A percentile compares a stretch with the other conserved stretches of the same genome.
These are phyloP conservation scores for Chytridium lagenaria DNA, from an alignment of 371 early-diverging fungal genomes.

Conservation along the genomic window DNA sequence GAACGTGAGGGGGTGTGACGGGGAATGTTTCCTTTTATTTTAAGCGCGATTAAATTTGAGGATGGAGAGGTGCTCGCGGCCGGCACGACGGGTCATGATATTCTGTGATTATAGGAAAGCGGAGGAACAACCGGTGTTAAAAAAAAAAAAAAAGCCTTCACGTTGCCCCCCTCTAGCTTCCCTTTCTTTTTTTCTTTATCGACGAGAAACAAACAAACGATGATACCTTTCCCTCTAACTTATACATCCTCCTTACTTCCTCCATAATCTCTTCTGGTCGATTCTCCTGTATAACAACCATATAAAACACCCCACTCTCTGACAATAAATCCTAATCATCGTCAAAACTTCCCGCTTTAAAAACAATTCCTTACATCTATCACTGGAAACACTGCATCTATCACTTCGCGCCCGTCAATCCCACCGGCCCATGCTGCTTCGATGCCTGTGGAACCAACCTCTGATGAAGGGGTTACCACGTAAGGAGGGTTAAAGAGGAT, in stretches of 20 bases:
- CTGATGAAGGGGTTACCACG: slow-evolving; percentile 77
- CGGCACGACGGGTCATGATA: neutral
- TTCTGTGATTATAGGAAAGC: neutral
- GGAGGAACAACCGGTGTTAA: no score
- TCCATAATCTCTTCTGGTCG: slow-evolving; percentile 81
- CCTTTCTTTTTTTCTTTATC: no score
- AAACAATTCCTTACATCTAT: no score
- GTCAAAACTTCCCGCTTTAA: no score
- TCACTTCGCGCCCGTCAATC: slow-evolving; percentile 87
- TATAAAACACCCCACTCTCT: slow-evolving; percentile 78
- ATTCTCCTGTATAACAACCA: slow-evolving; percentile 90
- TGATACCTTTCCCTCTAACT: slow-evolving; percentile 33
- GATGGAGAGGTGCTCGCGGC: slow-evolving; percentile 3
- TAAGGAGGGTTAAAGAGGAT: slow-evolving; percentile 96
- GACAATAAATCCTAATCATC: slow-evolving; percentile 70
- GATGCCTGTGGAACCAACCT: slow-evolving; percentile 73
- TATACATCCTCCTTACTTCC: slow-evolving; percentile 27
- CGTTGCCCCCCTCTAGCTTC: neutral
- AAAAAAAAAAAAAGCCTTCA: no score
- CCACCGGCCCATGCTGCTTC: slow-evolving; percentile 96
- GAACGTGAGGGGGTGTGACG: neutral
- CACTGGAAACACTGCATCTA: slow-evolving; percentile 79
- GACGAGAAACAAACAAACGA: neutral
- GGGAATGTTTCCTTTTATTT: neutral
- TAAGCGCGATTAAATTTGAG: neutral